Percentiles rank a stretch among this genome's conserved stretches.
phyloP scores from a whole-genome alignment of 805 yeast genomes.

The Hanseniaspora vineae region DNA sequence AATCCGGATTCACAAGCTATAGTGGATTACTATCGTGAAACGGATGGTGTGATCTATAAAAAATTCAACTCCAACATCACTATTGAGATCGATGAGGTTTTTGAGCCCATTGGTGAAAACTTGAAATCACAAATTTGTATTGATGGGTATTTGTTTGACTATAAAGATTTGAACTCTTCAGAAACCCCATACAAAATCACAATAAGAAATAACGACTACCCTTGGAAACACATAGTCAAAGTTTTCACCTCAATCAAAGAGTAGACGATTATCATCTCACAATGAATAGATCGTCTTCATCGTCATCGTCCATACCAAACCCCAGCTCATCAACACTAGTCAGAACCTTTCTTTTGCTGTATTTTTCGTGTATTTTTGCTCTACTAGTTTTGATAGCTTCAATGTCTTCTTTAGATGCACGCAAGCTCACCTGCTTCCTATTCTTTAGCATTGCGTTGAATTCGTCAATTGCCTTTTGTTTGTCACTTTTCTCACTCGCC shows the following conservation, averaged over 20 bases:
- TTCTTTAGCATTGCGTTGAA: constrained; percentile 37
- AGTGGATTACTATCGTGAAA: no score
- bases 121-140: constrained; percentile 17
- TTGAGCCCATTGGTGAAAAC: not conserved
- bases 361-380: constrained; percentile 10
- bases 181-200: not conserved
- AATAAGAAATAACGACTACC: not conserved
- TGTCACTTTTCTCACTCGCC: not conserved
- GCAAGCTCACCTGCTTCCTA: constrained; percentile 11
- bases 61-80: not conserved
- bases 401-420: constrained; percentile 9
- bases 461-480: not conserved
- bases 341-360: not conserved
- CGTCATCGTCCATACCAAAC: constrained; percentile 11
- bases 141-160: constrained; percentile 19
- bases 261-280: not conserved
- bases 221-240: not conserved
- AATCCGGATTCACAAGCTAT: constrained; percentile 7
- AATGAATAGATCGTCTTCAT: not conserved
- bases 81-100: no score
- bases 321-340: constrained; percentile 12
- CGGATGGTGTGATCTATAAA: not conserved
- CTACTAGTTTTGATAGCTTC: constrained; percentile 6
- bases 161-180: constrained; percentile 7
- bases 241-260: not conserved